Conservation (phyloP, 352 stramenopile genomes). For the Phytopythium vexans region DNA sequence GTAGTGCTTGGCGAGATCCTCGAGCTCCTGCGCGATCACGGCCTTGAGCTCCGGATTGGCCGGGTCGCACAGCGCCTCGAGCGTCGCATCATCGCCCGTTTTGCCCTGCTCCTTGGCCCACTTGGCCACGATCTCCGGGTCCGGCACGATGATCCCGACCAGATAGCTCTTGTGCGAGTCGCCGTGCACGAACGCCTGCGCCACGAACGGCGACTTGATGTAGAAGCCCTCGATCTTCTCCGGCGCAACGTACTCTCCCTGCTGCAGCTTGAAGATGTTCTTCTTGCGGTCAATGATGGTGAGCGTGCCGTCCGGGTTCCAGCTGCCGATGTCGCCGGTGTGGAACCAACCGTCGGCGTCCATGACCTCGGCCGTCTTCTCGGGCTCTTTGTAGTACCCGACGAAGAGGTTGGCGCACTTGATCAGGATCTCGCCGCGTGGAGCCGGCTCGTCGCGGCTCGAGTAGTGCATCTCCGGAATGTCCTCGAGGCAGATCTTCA, state of each 20-base stretch:
- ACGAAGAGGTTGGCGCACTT: slow-evolving; percentile 79
- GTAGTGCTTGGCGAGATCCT: slow-evolving; percentile 47
- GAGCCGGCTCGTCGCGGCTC: slow-evolving; percentile 35
- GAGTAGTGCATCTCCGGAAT: slow-evolving; percentile 97
- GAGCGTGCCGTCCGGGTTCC: slow-evolving; percentile 91
- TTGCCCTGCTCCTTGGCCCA: slow-evolving; percentile 50
- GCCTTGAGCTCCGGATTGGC: slow-evolving; percentile 24
- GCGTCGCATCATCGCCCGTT: slow-evolving; percentile 21
- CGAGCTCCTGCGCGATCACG: slow-evolving; percentile 79
- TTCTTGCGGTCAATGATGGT: slow-evolving; percentile 91
- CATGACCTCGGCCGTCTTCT: slow-evolving; percentile 89
- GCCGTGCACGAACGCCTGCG: slow-evolving; percentile 93
- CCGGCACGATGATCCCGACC: slow-evolving; percentile 93
- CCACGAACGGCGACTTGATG: slow-evolving; percentile 84
- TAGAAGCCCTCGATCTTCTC: slow-evolving; percentile 96
- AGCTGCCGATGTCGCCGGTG: slow-evolving; percentile 95
- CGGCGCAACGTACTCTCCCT: slow-evolving; percentile 94
- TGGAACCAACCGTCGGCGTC: slow-evolving; percentile 95
- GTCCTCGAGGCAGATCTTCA: slow-evolving; percentile 92
- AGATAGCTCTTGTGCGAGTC: slow-evolving; percentile 93
- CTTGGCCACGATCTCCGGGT: slow-evolving; percentile 82
- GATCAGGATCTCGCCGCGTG: slow-evolving; percentile 86
- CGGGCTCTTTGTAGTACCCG: slow-evolving; percentile 95
- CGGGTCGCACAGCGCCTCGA: slow-evolving; percentile 14
- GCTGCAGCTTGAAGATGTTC: slow-evolving; percentile 93